Evolutionary conservation across 2,329 filamentous ascomycete genomes (phyloP), one percentile per base, ranked within the genome.

Genomic region (Fusarium zealandicum): DNA sequence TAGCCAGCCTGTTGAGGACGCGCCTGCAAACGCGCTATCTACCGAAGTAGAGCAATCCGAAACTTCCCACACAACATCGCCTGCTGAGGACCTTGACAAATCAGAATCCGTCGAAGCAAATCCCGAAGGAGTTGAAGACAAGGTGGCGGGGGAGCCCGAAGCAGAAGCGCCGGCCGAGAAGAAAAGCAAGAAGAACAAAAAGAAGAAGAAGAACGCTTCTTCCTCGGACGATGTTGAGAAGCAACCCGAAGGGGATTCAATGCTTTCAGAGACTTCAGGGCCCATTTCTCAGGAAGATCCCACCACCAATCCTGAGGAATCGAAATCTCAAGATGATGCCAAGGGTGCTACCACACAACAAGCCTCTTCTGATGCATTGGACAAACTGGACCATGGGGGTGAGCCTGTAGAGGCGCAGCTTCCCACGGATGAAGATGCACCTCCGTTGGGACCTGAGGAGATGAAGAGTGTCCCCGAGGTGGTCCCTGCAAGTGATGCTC

Each of bases 151-250:
- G 8, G 44, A 61, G 11, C 39, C 30, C 16, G 51, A 51, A 16
- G 22, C 47, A 28, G 59, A 65, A 33, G 37, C 36, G n/a, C 20
- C 38, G 7, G 20, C 60, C 3, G 55, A 63, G 18, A 69, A 65
- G 44, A 65, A 61, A 59, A 63, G 52, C 48, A 77, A 66, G 63
- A 77, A 68, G 62, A 25, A 25, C 22, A 75, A 73, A 14, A 78
- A 73, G 71, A 78, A 69, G 49, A 62, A 69, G 51, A 68, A 67
- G 52, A 55, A 48, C 20, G 36, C 48, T 13, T 32, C 56, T 17
- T 35, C 53, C 25, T 32, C 50, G 17, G 61, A 64, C 13, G 56
- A 62, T 28, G 37, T 31, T 12, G 64, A 63, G 41, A 47, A 58
- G 28, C 57, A 53, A 13, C 41, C 32, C 3, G 62, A 66, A 32